Base-by-base conservation (phyloP, 345 rosid species). In the Hevea brasiliensis region DNA sequence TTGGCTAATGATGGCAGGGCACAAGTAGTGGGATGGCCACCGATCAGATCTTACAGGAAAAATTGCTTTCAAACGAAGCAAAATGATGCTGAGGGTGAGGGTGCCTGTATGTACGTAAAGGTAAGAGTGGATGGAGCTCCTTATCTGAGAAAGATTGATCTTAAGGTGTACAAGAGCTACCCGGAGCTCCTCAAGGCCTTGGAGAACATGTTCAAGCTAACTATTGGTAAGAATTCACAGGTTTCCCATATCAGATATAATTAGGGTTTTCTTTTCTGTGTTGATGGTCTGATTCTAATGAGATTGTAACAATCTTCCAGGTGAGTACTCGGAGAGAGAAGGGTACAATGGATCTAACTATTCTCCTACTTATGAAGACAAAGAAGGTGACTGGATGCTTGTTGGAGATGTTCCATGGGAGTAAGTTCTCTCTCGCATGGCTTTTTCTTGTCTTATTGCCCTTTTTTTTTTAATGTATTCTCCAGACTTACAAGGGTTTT, bases 21-120 rank as follows among this genome's bases (percentile, higher is more conserved):
- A 59, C 79, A 71, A 20, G 14, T 79, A 58, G 82, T 79, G 15
- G 78, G 82, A 29, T 74, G 82, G 82, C 79, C 82, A 54, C 78
- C 82, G 2, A 23, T 79, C 26, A 42, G 82, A 50, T 61, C 79
- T 27, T 67, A 74, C 53, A 29, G 70, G 57, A 79, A 66, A 53
- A 79, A 65, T 15, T 48, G 45, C 56, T 21, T 79, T 23, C 77
- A 56, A n/a, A 0, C 35, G 5, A 58, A 70, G 67, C 70, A 63
- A 45, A 41, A 47, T 10, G 35, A 50, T 20, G 54, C 20, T 48
- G 66, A 51, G 7, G 27, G 65, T 48, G 66, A 51, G 7, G 27
- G 65, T 9, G 37, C n/a, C 12, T 70, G 74, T 14, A 64, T 74
- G 59, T 74, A 62, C 17, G 77, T 69, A 32, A 68, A 78, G 57